Percentiles rank a stretch among this genome's conserved stretches.
Conservation (phyloP, 176 grass and related monocot genomes). For the Carex myosuroides region DNA sequence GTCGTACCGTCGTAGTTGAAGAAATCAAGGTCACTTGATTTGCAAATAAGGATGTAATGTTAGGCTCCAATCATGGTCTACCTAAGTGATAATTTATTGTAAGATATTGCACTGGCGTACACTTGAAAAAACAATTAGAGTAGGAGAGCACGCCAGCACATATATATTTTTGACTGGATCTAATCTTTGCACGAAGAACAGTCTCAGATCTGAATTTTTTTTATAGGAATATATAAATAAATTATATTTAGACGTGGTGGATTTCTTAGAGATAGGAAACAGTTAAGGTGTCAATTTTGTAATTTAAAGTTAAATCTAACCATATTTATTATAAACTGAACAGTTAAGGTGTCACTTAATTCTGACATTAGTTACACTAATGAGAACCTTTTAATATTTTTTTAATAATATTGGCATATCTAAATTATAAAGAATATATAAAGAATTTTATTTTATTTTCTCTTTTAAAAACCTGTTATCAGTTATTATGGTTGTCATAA, state of each 20-base stretch:
- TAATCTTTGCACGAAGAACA: neutral
- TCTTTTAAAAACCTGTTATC: too few relatives aligned
- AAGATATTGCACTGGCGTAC: neutral
- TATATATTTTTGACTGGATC: neutral
- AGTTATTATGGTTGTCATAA: too few relatives aligned
- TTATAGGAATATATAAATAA: neutral
- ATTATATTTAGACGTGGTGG: neutral
- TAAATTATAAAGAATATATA: too few relatives aligned
- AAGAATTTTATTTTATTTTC: too few relatives aligned
- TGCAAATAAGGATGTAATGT: neutral
- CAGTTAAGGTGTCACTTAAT: too few relatives aligned
- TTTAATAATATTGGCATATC: too few relatives aligned
- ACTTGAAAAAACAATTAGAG: neutral
- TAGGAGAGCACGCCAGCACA: neutral
- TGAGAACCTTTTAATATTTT: too few relatives aligned
- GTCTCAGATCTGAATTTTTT: neutral
- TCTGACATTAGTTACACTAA: too few relatives aligned
- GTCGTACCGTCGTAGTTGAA: neutral
- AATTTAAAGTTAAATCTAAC: neutral
- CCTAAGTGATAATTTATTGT: neutral
- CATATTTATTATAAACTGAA: neutral
- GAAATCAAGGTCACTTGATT: neutral
- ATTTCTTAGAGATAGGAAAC: neutral
- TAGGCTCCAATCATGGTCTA: neutral
- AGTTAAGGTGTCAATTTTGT: neutral